These are phyloP conservation scores for Hypoxylon cercidicola DNA, from an alignment of 495 filamentous ascomycete genomes.

Conservation along the genomic window DNA sequence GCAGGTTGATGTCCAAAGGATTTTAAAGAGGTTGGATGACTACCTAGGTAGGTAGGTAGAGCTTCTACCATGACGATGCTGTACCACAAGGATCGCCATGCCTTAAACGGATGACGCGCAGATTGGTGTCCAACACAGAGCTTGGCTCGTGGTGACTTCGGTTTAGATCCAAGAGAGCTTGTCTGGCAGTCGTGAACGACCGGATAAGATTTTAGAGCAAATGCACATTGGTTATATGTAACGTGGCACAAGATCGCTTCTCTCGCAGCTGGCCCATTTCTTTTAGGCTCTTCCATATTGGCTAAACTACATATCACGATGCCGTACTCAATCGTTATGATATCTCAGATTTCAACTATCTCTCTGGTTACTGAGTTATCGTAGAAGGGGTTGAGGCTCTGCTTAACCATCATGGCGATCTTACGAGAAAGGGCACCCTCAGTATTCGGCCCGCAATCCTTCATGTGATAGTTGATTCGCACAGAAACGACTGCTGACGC, in stretches of 20 bases:
- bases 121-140: constrained; percentile 13
- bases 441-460: constrained; percentile 16
- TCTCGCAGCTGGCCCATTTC: constrained; percentile 22
- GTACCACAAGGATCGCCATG: constrained; percentile 20
- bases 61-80: constrained; percentile 8
- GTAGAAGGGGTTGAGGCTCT: constrained; percentile 29
- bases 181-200: constrained; percentile 1
- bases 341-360: constrained; percentile 10
- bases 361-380: neutral
- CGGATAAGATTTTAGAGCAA: constrained; percentile 17
- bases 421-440: neutral
- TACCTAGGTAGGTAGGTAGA: neutral
- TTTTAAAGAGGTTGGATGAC: constrained; percentile 11
- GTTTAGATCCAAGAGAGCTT: constrained; percentile 3
- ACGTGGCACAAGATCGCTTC: constrained; percentile 37
- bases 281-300: constrained; percentile 25
- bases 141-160: constrained; percentile 1
- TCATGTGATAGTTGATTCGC: constrained; percentile 14
- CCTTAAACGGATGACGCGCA: constrained; percentile 14
- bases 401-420: constrained; percentile 6
- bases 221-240: constrained; percentile 26
- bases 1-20: neutral
- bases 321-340: constrained; percentile 8
- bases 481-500: constrained; percentile 8
- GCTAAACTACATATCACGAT: constrained; percentile 12